These are phyloP conservation scores for Cordyceps farinosa DNA, from an alignment of 2,329 filamentous ascomycete genomes.

Conservation along the genomic window DNA sequence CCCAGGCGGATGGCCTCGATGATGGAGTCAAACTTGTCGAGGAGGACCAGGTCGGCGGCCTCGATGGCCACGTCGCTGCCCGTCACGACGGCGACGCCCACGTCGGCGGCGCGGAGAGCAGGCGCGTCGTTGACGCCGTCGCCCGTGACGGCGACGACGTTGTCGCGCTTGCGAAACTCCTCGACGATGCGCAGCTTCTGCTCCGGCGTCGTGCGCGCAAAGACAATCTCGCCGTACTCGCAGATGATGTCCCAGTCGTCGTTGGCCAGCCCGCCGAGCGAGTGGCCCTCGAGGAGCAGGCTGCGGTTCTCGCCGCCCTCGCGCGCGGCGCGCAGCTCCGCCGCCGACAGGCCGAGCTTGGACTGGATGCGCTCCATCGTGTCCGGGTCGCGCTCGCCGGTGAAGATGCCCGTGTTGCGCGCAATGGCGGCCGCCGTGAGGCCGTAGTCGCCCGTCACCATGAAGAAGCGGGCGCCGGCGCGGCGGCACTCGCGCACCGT, in stretches of 20 bases:
- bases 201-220: conserved; percentile 64
- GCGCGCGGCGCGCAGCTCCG: conserved; percentile 23
- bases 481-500: conserved; percentile 42
- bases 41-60: conserved; percentile 63
- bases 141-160: conserved; percentile 68
- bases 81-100: conserved; percentile 64
- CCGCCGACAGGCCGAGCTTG: conserved; percentile 13
- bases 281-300: conserved; percentile 51
- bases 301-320: conserved; percentile 23
- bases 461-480: conserved; percentile 44
- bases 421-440: conserved; percentile 64
- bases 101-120: conserved; percentile 62
- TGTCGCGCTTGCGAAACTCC: conserved; percentile 56
- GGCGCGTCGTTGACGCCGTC: conserved; percentile 68
- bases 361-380: conserved; percentile 28
- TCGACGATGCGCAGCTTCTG: conserved; percentile 72
- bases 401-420: conserved; percentile 61
- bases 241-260: conserved; percentile 45
- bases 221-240: conserved; percentile 57
- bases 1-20: conserved; percentile 57
- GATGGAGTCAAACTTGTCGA: conserved; percentile 69
- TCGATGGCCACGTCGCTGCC: conserved; percentile 63
- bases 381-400: conserved; percentile 42
- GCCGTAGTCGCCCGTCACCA: conserved; percentile 47
- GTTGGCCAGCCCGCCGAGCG: conserved; percentile 51